These are phyloP conservation scores for Zymoseptoria tritici DNA, from an alignment of 2,329 filamentous ascomycete species.

Conservation along the genomic window DNA sequence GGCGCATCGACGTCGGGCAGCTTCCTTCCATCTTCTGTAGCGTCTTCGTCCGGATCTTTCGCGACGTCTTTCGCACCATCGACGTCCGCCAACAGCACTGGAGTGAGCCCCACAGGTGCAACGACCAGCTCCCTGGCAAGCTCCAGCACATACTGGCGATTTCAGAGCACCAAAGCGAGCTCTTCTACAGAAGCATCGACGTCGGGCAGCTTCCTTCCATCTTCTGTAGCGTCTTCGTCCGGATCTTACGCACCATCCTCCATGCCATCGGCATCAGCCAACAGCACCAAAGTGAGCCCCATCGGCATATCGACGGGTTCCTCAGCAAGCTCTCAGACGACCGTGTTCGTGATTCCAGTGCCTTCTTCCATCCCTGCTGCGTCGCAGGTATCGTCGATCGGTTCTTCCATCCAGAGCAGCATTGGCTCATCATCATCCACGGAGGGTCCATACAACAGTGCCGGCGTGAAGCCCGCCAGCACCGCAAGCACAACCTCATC, in stretches of 20 bases:
- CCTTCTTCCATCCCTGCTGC: background rate
- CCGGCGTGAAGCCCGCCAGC: background rate
- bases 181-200: background rate
- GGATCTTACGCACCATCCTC: background rate
- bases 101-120: background rate
- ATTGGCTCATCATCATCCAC: too few relatives aligned
- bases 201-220: background rate
- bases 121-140: background rate
- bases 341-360: background rate
- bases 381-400: background rate
- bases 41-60: too few relatives aligned
- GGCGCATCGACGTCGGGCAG: too few relatives aligned
- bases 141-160: background rate
- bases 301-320: background rate
- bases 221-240: background rate
- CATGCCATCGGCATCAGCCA: background rate
- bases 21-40: too few relatives aligned
- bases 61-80: too few relatives aligned
- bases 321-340: background rate
- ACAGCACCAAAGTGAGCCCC: constrained; percentile 1
- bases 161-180: background rate
- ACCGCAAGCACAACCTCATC: background rate
- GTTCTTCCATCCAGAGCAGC: background rate
- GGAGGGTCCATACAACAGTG: background rate
- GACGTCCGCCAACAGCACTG: too few relatives aligned